Evolutionary conservation across 441 rosid species (phyloP), one percentile per base, ranked within the genome.

Genomic region (Arabidopsis lyrata): DNA sequence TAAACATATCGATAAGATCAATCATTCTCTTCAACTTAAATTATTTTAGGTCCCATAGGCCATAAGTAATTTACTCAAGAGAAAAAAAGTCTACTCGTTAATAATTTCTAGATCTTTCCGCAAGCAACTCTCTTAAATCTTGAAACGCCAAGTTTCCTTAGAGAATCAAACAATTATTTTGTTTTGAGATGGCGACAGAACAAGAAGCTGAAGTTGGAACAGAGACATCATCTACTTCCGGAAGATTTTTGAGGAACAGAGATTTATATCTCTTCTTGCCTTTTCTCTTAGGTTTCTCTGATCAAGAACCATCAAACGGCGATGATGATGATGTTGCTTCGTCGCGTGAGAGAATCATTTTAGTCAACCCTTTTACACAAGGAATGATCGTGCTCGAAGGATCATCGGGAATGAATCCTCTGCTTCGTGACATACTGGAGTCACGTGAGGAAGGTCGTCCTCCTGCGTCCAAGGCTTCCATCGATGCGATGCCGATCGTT

Each of bases 391-490:
- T 93, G 22, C 83, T 93, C n/a, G 90, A 86, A 35, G 88, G 85
- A 9, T 42, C 80, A 27, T 72, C 83, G 0, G 73, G 62, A 31
- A 68, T 86, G n/a, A 91, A 88, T 44, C 66, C 91, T 61, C 78
- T 90, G 59, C 47, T 87, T 31, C 80, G 76, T 0, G 64, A 35
- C 18, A 35, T 68, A 6, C 64, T 68, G 1, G 78, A 54, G 24
- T 61, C 74, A 42, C 42, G 18, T 54, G 83, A 78, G 56, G 83
- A 71, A 11, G 88, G 92, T 22, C 88, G 78, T 49, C 95, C 92
- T 3, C 91, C 95, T 15, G 97, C 97, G 31, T 91, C 96, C 0
- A 86, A 77, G 67, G 87, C 87, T 9, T 86, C 97, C 14, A 81
- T 88, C 2, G 89, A 87, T 63, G 90, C 88, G 68, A 78, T 93